phyloP scores from a whole-genome alignment of 2,329 filamentous ascomycete genomes.

The Talaromyces sp. region DNA sequence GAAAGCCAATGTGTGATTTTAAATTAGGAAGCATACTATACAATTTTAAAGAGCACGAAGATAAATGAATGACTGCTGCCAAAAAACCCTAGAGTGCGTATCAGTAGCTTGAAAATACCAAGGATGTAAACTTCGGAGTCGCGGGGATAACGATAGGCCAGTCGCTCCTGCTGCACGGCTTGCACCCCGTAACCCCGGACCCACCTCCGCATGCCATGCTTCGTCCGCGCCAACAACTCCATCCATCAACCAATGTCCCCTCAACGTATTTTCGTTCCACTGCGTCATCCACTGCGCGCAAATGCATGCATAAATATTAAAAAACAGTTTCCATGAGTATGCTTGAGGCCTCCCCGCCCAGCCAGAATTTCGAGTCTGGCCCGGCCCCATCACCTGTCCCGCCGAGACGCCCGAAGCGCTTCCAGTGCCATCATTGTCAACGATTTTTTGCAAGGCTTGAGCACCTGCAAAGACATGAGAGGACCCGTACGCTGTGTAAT shows the following conservation, averaged over 20 bases:
- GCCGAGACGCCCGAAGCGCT: slow-evolving; percentile 2
- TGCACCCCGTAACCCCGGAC: neutral
- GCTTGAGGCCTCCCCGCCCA: neutral
- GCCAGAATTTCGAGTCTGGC: neutral
- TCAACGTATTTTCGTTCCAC: neutral
- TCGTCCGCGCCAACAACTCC: neutral
- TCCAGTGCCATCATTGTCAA: slow-evolving; percentile 16
- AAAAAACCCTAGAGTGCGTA: neutral
- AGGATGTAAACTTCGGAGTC: too few species aligned
- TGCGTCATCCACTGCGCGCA: neutral
- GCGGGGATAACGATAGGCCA: too few species aligned
- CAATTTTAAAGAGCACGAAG: neutral
- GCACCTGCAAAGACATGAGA: slow-evolving; percentile 36
- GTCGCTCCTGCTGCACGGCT: neutral
- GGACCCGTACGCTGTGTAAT: slow-evolving; percentile 19
- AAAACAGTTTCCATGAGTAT: neutral
- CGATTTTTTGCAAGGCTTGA: slow-evolving; percentile 29
- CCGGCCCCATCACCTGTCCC: neutral
- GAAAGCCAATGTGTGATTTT: slow-evolving; percentile 4
- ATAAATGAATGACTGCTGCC: neutral
- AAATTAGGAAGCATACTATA: neutral
- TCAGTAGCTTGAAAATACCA: neutral
- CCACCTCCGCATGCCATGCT: neutral
- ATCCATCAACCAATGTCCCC: neutral
- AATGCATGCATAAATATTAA: neutral